A percentile compares a stretch with the other conserved stretches of the same genome.
Evolutionary conservation across 2,329 filamentous ascomycete genomes (phyloP).

Genomic region (Colletotrichum salicis): DNA sequence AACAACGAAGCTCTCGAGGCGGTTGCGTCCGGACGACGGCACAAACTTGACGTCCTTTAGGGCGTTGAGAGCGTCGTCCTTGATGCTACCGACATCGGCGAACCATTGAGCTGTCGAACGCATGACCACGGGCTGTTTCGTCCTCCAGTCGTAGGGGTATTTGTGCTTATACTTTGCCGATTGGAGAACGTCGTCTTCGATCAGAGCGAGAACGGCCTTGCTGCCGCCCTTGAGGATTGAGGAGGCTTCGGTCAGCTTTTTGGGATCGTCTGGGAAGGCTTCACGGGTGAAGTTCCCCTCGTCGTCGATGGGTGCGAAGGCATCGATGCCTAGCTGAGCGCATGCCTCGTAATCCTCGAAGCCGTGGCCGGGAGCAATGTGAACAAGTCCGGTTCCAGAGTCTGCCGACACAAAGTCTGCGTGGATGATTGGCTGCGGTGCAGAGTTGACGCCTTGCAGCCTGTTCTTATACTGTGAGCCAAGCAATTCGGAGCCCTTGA

Average conservation of each 20-base stretch:
- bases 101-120: conserved; percentile 98
- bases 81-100: conserved; percentile 87
- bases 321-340: conserved; percentile 73
- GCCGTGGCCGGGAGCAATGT: conserved; percentile 92
- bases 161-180: conserved; percentile 84
- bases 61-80: conserved; percentile 75
- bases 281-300: conserved; percentile 83
- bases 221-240: conserved; percentile 78
- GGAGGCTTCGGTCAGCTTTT: conserved; percentile 72
- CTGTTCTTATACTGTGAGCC: conserved; percentile 76
- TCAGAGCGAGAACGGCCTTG: conserved; percentile 74
- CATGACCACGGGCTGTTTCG: conserved; percentile 90
- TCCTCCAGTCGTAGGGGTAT: conserved; percentile 98
- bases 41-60: conserved; percentile 81
- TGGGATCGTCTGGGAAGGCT: conserved; percentile 77
- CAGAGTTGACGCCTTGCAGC: conserved; percentile 68
- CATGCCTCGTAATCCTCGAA: conserved; percentile 96
- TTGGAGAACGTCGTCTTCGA: conserved; percentile 73
- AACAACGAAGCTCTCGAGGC: conserved; percentile 86
- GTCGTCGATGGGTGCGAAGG: conserved; percentile 85
- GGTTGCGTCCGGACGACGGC: conserved; percentile 76
- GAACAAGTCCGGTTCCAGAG: conserved; percentile 95
- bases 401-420: conserved; percentile 90
- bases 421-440: conserved; percentile 76
- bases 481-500: conserved; percentile 74